Evolutionary conservation across 2,329 filamentous ascomycete species (phyloP), one percentile per base, ranked within the genome.

Genomic region (Colletotrichum sidae): DNA sequence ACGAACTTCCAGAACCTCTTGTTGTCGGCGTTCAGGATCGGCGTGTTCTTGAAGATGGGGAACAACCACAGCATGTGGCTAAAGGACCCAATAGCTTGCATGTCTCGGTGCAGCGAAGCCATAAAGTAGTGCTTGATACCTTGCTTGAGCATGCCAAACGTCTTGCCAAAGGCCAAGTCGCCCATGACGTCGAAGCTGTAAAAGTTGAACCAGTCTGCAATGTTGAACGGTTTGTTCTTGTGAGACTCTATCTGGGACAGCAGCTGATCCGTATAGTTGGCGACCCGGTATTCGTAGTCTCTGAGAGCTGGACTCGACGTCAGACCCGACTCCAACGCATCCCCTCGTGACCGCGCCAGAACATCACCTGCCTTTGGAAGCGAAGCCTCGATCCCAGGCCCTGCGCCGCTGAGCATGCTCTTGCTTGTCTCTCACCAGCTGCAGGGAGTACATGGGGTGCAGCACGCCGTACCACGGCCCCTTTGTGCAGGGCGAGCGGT

Each of bases 101-200:
- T 73, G 6, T 69, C 69, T 6, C 62, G 58, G 34, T 73, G 72
- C 3, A 71, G 49, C 1, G 69, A 68, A 8, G 63, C 69, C 69
- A 75, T 73, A 34, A 68, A 75, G 55, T 70, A 70, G 49, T 73
- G 70, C 42, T 71, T 70, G 9, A 72, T 58, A 4, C 72, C 73
- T 1, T 69, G 64, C 34, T 60, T 65, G 12, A 80, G 69, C 77
- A 77, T 77, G 9, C 74, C 68, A 50, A 79, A 80, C 6, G 72
- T 70, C 37, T 74, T 71, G 1, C 75, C 77, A 49, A 81, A 81
- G 5, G 76, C 78, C 42, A 81, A 69, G 52, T 81, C 76, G 2
- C 77, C 79, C 79, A 81, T 80, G 6, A 80, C 72, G 17, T 80
- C 79, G 44, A 79, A 79, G 67, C 73, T 73, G 55, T 75, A 77